Conservation (phyloP, 106 monocot species). For the Vanilla planifolia region DNA sequence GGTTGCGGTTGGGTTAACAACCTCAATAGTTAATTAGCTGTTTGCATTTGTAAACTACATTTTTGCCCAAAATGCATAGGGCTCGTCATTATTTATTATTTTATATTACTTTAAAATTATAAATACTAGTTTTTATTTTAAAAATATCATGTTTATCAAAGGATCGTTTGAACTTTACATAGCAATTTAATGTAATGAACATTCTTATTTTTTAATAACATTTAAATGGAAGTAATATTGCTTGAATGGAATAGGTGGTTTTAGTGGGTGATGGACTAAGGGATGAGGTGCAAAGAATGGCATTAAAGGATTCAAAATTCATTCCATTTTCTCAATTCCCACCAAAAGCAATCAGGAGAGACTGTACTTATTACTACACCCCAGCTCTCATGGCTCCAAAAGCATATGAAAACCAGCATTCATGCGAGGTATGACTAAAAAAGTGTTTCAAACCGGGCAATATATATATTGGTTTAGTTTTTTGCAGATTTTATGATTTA, state of each 20-base stretch:
- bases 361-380: conserved; percentile 51
- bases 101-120: neutral
- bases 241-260: conserved; percentile 39
- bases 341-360: conserved; percentile 21
- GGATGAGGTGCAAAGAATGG: conserved; percentile 38
- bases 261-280: conserved; percentile 47
- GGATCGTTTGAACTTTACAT: neutral
- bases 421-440: conserved; percentile 89
- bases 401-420: conserved; percentile 56
- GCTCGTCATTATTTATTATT: too few species aligned
- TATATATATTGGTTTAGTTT: too few species aligned
- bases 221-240: neutral
- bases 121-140: too few species aligned
- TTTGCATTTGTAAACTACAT: neutral
- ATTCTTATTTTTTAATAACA: neutral
- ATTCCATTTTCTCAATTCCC: conserved; percentile 73
- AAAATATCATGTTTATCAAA: too few species aligned
- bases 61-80: too few species aligned
- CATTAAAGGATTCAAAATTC: conserved; percentile 27
- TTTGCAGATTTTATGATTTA: too few species aligned
- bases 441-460: too few species aligned
- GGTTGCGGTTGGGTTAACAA: too few species aligned
- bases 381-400: conserved; percentile 62
- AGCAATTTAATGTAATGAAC: neutral
- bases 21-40: too few species aligned